Base-by-base conservation (phyloP, 1,284 basidiomycete species). In the Lignosus rhinocerotis region DNA sequence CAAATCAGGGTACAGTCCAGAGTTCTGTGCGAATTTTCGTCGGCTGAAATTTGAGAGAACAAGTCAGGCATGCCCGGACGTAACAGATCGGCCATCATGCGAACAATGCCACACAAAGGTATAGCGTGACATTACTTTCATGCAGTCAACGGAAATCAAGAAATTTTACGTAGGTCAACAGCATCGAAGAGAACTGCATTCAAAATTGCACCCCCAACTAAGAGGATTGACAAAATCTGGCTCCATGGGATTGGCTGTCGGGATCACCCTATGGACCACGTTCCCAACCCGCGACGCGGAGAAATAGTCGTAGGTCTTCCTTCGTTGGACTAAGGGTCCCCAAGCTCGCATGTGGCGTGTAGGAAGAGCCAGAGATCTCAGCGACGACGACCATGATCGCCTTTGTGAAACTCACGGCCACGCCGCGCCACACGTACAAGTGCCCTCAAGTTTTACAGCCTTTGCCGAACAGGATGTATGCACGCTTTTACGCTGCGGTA, bases 21-120 rank as follows among this genome's bases (percentile, higher is more conserved):
- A 11, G 53, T 68, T 58, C 33, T 66, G 60, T 5, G 66, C 66
- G 25, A 70, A 54, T 51, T 53, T 66, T 43, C 64, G 63, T 14
- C 68, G 65, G 36, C 68, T 69, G 32, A 21, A 43, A 55, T 30
- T 17, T 36, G 3, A 6, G 32, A 34, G 31, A 21, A 41, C 25
- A 46, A 44, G 49, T 45, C 48, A 46, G 32, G 34, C 12, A 33
- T 31, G 32, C 6, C 19, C 41, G 19, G n/a, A 19, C 41, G 19
- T 43, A 43, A 43, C 11, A 43, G 16, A 7, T 45, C 43, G 2
- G 21, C 21, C 21, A 14, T 9, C 43, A 11, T 2, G 25, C 6
- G 43, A 17, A 10, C 12, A 42, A 17, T 11, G 17, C 17, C 12
- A 6, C 34, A 36, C 34, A 10, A 36, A 11, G 34, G 36, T 39